Evolutionary conservation across 176 grass and related monocot species (phyloP), one percentile per base, ranked within the genome.

Genomic region (Bothriochloa decipiens): DNA sequence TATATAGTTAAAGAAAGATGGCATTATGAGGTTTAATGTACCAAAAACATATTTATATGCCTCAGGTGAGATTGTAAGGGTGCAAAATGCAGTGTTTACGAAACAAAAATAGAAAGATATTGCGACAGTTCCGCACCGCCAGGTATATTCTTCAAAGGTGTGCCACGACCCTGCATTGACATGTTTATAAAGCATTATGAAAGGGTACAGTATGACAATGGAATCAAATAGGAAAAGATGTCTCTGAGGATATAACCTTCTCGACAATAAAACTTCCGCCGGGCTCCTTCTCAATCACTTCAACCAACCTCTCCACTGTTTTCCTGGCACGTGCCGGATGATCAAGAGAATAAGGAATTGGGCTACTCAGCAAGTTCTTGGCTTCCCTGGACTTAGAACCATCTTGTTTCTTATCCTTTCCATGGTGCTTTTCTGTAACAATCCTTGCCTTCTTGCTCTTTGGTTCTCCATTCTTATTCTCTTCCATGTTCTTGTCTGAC

Each of bases 231-330:
- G 9, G 69, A 88, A 71, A 63, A 76, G 57, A 22, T 69, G 33
- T 63, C 10, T 42, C 46, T 27, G 39, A 82, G 64, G 23, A 88
- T 83, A 68, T 46, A 64, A 98, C 95, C 95, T 98, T 98, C 62
- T 98, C 89, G 68, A 91, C 85, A 57, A 91, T 22, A 68, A 98
- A 93, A 66, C 70, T 80, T 45, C 18, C 69, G 29, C 74, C 64
- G 41, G 83, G 71, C 83, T 90, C 92, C 65, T 97, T 97, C 52
- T 95, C 92, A 93, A 95, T 95, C 79, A 93, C 92, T 92, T 98
- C 92, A 29, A 98, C 91, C 81, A 98, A 86, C 68, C 95, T 98
- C 84, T 98, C 87, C 70, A 95, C 91, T 17, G 83, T 88, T 88
- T 93, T 98, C 82, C 87, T 98, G 63, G 80, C 87, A 65, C 91